Percentiles rank a stretch among this genome's conserved stretches.
These are phyloP conservation scores for Arabidopsis lyrata DNA, from an alignment of 441 rosid species.

Conservation along the genomic window DNA sequence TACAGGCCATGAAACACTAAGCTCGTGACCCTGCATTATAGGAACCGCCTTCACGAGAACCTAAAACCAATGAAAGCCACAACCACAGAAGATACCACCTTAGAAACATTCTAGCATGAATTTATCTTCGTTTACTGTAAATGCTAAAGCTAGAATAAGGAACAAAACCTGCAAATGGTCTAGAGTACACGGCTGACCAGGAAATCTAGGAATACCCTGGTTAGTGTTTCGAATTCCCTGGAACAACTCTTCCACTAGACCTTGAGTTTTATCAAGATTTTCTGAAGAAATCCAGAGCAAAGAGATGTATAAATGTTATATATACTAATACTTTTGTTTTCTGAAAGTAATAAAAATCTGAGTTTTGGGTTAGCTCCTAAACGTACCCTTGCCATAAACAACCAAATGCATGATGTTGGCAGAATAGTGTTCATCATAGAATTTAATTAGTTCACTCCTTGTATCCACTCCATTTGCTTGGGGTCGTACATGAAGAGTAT, in stretches of 20 bases:
- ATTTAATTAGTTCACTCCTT: slow-evolving; percentile 76
- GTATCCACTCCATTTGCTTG: slow-evolving; percentile 78
- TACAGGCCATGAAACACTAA: slow-evolving; percentile 81
- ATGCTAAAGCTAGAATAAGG: neutral
- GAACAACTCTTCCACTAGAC: slow-evolving; percentile 70
- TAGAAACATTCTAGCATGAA: slow-evolving; percentile 21
- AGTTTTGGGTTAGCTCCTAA: slow-evolving; percentile 6
- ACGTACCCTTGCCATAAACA: slow-evolving; percentile 79
- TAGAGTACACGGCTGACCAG: slow-evolving; percentile 85
- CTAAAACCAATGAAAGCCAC: slow-evolving; percentile 52
- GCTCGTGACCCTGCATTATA: slow-evolving; percentile 80
- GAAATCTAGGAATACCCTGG: slow-evolving; percentile 53
- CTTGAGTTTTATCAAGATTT: slow-evolving; percentile 71
- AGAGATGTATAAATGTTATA: neutral
- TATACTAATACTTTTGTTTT: neutral
- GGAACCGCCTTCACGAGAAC: slow-evolving; percentile 85
- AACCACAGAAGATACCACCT: slow-evolving; percentile 48
- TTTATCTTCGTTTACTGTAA: neutral
- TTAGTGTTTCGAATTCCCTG: slow-evolving; percentile 68
- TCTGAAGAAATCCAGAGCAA: slow-evolving; percentile 57
- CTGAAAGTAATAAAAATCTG: neutral
- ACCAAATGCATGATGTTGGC: slow-evolving; percentile 93
- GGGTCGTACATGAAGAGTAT: slow-evolving; percentile 82
- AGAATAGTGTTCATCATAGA: slow-evolving; percentile 83
- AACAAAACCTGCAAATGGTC: slow-evolving; percentile 83